Evolutionary conservation across 805 yeast genomes (phyloP), one percentile per base, ranked within the genome.

Genomic region (Grigorovia jiainica): DNA sequence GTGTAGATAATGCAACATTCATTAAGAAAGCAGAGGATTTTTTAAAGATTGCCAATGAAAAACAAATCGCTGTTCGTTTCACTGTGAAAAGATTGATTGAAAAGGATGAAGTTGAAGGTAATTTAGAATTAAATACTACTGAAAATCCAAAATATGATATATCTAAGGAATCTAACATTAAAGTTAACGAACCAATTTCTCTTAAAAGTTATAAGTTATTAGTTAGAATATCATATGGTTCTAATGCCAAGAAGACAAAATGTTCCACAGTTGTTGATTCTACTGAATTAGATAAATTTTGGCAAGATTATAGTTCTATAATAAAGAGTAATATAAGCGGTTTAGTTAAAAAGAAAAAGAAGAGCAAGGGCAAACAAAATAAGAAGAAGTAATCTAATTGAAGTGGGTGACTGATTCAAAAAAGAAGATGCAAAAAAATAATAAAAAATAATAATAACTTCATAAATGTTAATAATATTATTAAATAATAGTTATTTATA

Each of bases 311-410:
- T 62, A 64, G 85, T 1, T 77, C 76, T 34, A 74, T 74, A 0
- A 68, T 87, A 43, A 87, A 85, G 57, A 57, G 68, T 18, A 89
- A 92, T 4, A 76, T 84, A 60, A 66, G 66, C 3, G 95, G 95
- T 1, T 70, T 89, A 60, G 74, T 78, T 57, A 85, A 82, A 73
- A 87, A 85, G 67, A 86, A 83, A 45, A 86, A 85, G 66, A 79
- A 76, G 66, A 70, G 72, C 57, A 71, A 36, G 15, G 39, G 25
- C 4, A 48, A 43, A 21, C 31, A 36, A 18, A 31, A 37, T 13
- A 39, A 43, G 37, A 38, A 41, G 7, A 13, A 27, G n/a, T 11
- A 27, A 27, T 9, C 7, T 25, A 25, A n/a, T n/a, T n/a, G 31
- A 46, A 43, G 13, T 10, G 25, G 8, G 42, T 30, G 5, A 30